Base-by-base conservation (phyloP, 768 basidiomycete species). In the Lactifluus volemus region DNA sequence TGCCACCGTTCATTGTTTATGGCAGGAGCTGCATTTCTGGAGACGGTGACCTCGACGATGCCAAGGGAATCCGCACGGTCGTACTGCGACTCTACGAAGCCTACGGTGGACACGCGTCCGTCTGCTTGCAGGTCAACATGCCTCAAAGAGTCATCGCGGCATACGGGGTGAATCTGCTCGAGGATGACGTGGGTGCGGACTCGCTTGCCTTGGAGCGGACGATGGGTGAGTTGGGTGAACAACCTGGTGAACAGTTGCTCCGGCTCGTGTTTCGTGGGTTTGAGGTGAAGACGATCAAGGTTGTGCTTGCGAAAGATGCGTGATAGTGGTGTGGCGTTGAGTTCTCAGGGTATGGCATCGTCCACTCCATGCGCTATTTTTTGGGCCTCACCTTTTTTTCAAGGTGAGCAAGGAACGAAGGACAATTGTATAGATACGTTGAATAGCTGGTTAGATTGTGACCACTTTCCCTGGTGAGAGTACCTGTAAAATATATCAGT, bases 11-110 rank as follows among this genome's bases (percentile, higher is more conserved):
- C 76, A 72, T 69, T 9, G 65, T 97, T 34, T 74, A 81, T 14
- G 86, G 86, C 10, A 88, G 86, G 1, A 77, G 78, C 2, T 96
- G 96, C 68, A 58, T 78, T 94, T 73, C 78, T 98, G 2, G 96
- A 98, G 72, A 98, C 97, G 10, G 76, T 98, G 94, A 98, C 66
- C 82, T 89, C 55, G 93, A 69, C 67, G 19, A 68, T 66, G 15
- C 58, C 64, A 12, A 65, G 66, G 4, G 69, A 51, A 17, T 52
- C 55, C 39, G 60, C 54, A 89, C 85, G 0, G 74, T 98, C 55
- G 76, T 98, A 7, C 73, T 97, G 47, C 81, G 96, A 8, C 67
- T 98, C n/a, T 98, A 95, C 72, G 97, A 99, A 71, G 92, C 92
- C 0, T 89, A 83, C 62, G 97, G 97, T 14, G 96, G 96, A 0